phyloP scores from a whole-genome alignment of 1,139 yeast genomes.

The Yamadazyma dendronema region DNA sequence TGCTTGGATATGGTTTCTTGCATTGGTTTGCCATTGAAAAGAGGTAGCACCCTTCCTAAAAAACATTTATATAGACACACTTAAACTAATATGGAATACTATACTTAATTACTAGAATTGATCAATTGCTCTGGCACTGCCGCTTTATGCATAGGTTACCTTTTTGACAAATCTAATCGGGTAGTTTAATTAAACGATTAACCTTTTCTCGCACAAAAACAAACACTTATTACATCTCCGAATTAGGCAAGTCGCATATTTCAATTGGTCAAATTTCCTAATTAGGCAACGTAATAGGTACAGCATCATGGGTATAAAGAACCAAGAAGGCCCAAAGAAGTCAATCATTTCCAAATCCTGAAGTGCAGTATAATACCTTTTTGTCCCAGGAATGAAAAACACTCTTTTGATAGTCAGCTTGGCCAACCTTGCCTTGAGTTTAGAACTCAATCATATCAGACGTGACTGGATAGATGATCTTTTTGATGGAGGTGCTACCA shows the following conservation, averaged over 20 bases:
- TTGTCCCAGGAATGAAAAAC: not conserved
- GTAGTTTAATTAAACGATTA: too few species aligned
- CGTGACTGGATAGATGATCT: slow-evolving; percentile 8
- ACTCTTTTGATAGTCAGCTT: not conserved
- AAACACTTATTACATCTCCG: not conserved
- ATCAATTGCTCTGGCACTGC: too few species aligned
- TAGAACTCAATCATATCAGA: slow-evolving; percentile 8
- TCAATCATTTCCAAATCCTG: not conserved
- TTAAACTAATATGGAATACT: too few species aligned
- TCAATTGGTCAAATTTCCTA: slow-evolving; percentile 5
- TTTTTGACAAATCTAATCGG: too few species aligned
- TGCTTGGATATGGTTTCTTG: slow-evolving; percentile 72
- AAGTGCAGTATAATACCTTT: not conserved
- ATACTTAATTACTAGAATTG: too few species aligned
- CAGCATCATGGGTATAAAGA: not conserved
- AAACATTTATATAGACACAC: not conserved
- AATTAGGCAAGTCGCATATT: slow-evolving; percentile 1
- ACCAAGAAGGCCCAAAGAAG: not conserved
- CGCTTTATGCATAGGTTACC: too few species aligned
- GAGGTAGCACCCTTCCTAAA: slow-evolving; percentile 34
- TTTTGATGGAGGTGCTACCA: slow-evolving; percentile 2
- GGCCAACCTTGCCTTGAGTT: slow-evolving; percentile 2
- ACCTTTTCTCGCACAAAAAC: not conserved
- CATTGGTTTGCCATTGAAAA: slow-evolving; percentile 73
- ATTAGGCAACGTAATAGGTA: slow-evolving; percentile 11